Percentiles rank a stretch among this genome's conserved stretches.
Conservation (phyloP, 306 rosid genomes). For the Cucurbita maxima region DNA sequence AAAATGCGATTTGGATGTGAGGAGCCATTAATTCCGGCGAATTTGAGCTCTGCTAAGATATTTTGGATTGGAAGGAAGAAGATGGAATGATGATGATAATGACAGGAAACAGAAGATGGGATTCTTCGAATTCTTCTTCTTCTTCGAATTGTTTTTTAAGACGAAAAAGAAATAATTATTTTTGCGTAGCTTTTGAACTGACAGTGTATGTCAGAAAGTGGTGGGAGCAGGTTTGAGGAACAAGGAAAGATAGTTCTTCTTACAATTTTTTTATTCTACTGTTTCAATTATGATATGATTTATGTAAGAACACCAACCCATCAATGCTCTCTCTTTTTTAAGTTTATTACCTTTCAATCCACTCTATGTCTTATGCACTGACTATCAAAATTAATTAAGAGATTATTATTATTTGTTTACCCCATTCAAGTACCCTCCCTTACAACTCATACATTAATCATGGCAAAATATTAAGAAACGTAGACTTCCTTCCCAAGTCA, state of each 20-base stretch:
- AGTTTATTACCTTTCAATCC: neutral
- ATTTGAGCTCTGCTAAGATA: neutral
- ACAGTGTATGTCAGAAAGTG: neutral
- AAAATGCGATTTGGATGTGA: neutral
- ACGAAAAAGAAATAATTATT: neutral
- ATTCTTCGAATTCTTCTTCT: neutral
- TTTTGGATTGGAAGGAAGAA: neutral
- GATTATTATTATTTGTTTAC: too few relatives aligned
- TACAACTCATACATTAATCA: neutral
- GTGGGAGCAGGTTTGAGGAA: neutral
- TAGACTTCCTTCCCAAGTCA: neutral
- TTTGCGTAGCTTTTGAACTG: conserved; percentile 4
- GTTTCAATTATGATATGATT: neutral
- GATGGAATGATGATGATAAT: neutral
- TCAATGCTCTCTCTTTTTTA: neutral
- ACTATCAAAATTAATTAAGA: too few relatives aligned
- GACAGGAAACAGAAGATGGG: neutral
- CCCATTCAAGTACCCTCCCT: neutral
- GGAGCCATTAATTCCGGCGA: neutral
- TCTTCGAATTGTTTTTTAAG: neutral
- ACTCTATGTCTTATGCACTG: neutral
- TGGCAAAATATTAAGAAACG: neutral
- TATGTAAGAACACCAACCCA: neutral
- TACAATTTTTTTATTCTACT: neutral
- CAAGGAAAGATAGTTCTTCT: neutral